Base-by-base conservation (phyloP, 1,284 basidiomycete genomes). In the Hypsizygus ulmarius region DNA sequence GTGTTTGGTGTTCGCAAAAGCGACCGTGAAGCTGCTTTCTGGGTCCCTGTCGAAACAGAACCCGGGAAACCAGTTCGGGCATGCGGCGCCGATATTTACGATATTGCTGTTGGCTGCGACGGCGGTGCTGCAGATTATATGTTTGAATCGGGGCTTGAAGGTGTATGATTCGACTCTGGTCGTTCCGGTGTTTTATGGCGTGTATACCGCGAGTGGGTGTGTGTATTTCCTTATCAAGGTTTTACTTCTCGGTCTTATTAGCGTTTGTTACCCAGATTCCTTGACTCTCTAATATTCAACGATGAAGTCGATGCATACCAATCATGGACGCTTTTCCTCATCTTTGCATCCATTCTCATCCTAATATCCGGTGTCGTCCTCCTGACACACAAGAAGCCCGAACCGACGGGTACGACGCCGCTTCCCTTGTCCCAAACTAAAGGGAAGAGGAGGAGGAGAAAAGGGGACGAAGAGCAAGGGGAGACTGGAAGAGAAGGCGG, bases 1-100 rank as follows among this genome's bases (percentile, higher is more conserved):
- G 35, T 88, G 84, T 67, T 73, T 97, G 41, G 90, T 97, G 1
- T 95, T 97, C 61, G 93, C 94, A 1, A 96, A 96, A 66, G 90
- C 88, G 28, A 80, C 79, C 28, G 88, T 92, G 49, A 84, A 90
- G 60, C 68, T 92, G 12, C 76, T 90, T 32, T 84, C 87, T 0
- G 87, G 87, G 3, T 80, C 79, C 2, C 64, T 90, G 39, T 85
- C 84, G 3, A 85, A 87, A 49, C 76, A 86, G 63, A 89, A 89
- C 58, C 75, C 83, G 0, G 88, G 87, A n/a, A 90, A 90, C 59
- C 88, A 91, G 70, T 90, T 96, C 55, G 82, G 85, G 0, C 89
- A 92, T 57, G 75, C 81, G 0, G 82, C 92, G 0, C 78, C 89
- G 1, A 83, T 96, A 50, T 79, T 94, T 62, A 94, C 92, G 0